phyloP scores from a whole-genome alignment of 129 eudicot species.

The Escallonia rubra region DNA sequence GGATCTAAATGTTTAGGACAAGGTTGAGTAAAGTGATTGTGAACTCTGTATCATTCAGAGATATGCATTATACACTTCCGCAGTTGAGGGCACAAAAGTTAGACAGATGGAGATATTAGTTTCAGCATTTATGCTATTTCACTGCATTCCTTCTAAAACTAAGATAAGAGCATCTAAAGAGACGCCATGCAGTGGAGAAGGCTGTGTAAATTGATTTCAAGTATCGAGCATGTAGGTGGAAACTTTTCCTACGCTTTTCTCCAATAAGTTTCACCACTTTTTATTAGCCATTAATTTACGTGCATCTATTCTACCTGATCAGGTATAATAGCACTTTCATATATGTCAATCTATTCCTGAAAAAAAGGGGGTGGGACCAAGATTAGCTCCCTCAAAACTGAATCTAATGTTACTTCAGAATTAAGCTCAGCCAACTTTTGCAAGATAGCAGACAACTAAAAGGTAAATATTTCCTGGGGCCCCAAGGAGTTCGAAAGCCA shows the following conservation, averaged over 20 bases:
- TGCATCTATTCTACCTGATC: background rate
- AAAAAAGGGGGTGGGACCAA: conserved; percentile 11
- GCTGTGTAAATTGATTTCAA: background rate
- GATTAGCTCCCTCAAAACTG: conserved; percentile 1
- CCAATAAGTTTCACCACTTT: no score
- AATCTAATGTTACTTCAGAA: conserved; percentile 18
- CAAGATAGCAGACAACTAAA: conserved; percentile 25
- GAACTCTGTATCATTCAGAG: background rate
- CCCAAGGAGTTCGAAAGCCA: conserved; percentile 32
- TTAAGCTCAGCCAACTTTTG: conserved; percentile 19
- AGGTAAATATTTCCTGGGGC: conserved; percentile 34
- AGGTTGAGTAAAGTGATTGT: no score
- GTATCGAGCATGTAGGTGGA: background rate
- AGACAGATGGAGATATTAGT: background rate
- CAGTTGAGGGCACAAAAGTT: background rate
- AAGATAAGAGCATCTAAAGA: background rate
- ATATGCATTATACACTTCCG: background rate
- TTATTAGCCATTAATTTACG: no score
- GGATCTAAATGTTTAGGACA: no score
- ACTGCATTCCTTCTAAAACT: background rate
- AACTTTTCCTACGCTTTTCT: background rate
- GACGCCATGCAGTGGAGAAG: background rate
- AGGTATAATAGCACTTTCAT: background rate
- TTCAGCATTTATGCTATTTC: background rate
- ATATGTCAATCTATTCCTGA: background rate